Evolutionary conservation across 2,329 filamentous ascomycete genomes (phyloP), one percentile per base, ranked within the genome.

Genomic region (Ophiostoma sp.): DNA sequence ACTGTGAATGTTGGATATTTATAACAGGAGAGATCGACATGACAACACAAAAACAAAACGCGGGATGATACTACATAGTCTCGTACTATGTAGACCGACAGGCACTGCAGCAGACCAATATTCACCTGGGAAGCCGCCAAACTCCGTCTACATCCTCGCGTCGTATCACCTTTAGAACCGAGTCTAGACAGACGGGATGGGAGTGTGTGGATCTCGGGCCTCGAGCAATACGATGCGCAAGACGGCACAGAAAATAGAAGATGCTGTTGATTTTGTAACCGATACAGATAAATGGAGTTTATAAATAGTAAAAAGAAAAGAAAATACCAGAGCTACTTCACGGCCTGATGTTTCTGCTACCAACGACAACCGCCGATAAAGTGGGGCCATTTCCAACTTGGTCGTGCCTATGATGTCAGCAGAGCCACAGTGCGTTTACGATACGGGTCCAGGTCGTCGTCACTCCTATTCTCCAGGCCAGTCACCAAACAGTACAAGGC

Each of bases 331-430:
- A 48, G 44, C 44, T 15, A 31, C 3, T 31, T 31, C 27, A 31
- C 27, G 27, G 27, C 27, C 27, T 31, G 27, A 31, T 31, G 27
- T 31, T 31, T 11, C 15, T 54, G n/a, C 13, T 48, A 48, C 27
- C 48, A 23, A 54, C 48, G n/a, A 10, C 20, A 10, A 17, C 44
- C n/a, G 48, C 10, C 52, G 27, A 31, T 31, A 57, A 57, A 57
- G 52, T 57, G 52, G 52, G 7, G 23, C 52, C 52, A 15, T 57
- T 4, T 27, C 23, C 52, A 57, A 31, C 52, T 57, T 57, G 52
- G n/a, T 23, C 52, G n/a, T 57, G 52, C 52, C 52, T 57, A 57
- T 57, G 52, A 57, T 57, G 52, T 57, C 52, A 57, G 23, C 23
- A 57, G 52, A 57, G 52, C 52, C 52, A 57, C 52, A 48, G 44